phyloP scores from a whole-genome alignment of 495 filamentous ascomycete species.

The Achaetomiella virescens region DNA sequence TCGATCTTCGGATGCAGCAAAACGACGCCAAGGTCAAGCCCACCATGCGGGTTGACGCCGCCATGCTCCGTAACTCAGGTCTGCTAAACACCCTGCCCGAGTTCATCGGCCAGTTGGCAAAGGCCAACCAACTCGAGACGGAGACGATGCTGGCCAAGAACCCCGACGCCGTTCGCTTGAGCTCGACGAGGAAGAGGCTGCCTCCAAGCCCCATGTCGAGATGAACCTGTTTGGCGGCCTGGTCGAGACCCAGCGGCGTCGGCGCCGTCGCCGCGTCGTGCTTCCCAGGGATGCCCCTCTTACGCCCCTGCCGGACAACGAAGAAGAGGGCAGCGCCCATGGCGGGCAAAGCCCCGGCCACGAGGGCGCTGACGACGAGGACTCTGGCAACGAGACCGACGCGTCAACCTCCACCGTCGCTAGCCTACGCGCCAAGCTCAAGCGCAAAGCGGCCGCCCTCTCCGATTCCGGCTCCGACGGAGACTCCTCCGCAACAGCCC shows the following conservation, averaged over 20 bases:
- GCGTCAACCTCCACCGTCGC: conserved; percentile 20
- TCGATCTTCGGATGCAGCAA: conserved; percentile 15
- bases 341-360: background rate
- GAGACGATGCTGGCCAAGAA: conserved; percentile 21
- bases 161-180: conserved; percentile 19
- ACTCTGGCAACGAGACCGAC: conserved; percentile 19
- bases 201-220: conserved; percentile 19
- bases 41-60: conserved; percentile 23
- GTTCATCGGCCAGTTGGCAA: conserved; percentile 26
- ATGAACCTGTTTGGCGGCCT: conserved; percentile 22
- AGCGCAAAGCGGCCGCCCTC: conserved; percentile 19
- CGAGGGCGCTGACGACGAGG: background rate
- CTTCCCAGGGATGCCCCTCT: conserved; percentile 11
- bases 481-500: conserved; percentile 1
- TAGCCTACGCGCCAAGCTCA: conserved; percentile 20
- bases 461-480: background rate
- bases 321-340: background rate
- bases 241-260: conserved; percentile 17
- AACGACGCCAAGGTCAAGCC: conserved; percentile 9
- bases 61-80: conserved; percentile 19
- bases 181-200: conserved; percentile 17
- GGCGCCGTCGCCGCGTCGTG: conserved; percentile 10
- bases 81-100: conserved; percentile 21
- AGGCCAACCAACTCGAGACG: conserved; percentile 22
- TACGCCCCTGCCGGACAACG: conserved; percentile 1